Evolutionary conservation across 2,329 filamentous ascomycete genomes (phyloP), one percentile per base, ranked within the genome.

Genomic region (Drechslerella coelobrocha): DNA sequence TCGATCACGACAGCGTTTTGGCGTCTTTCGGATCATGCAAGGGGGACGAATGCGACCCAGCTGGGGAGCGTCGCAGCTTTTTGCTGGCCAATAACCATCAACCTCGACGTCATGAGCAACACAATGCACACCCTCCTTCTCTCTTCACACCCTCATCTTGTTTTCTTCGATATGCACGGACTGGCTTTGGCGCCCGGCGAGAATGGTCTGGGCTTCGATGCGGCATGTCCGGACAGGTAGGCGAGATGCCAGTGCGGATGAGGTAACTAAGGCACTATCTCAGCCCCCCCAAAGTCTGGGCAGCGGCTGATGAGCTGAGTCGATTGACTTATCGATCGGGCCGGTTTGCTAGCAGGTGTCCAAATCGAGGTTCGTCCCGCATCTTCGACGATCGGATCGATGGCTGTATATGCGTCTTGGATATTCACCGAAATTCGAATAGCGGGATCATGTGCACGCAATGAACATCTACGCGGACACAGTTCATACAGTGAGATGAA

Each of bases 1-100:
- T n/a, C n/a, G n/a, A n/a, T 51, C 47, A 23, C 24, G 23, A 7
- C 3, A n/a, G 21, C 10, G 14, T 27, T 10, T 27, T 17, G 9
- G 43, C 7, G n/a, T 6, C 7, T 53, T 19, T 53, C 50, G 50
- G 50, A 21, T 23, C 50, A 53, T n/a, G 50, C 27, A 53, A 53
- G 50, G 50, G 50, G 50, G 9, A 19, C 26, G n/a, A n/a, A n/a
- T n/a, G n/a, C n/a, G n/a, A n/a, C n/a, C n/a, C n/a, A n/a, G n/a
- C n/a, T n/a, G n/a, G n/a, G n/a, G n/a, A n/a, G n/a, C n/a, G n/a
- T n/a, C n/a, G n/a, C n/a, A n/a, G n/a, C n/a, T n/a, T n/a, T n/a
- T n/a, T n/a, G n/a, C n/a, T n/a, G n/a, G n/a, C n/a, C 27, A 37
- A 19, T n/a, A 39, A 39, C 34, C 4, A 10, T 39, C 17, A 4